Conservation (phyloP, 257 asterid species). For the Lithospermum erythrorhizon region DNA sequence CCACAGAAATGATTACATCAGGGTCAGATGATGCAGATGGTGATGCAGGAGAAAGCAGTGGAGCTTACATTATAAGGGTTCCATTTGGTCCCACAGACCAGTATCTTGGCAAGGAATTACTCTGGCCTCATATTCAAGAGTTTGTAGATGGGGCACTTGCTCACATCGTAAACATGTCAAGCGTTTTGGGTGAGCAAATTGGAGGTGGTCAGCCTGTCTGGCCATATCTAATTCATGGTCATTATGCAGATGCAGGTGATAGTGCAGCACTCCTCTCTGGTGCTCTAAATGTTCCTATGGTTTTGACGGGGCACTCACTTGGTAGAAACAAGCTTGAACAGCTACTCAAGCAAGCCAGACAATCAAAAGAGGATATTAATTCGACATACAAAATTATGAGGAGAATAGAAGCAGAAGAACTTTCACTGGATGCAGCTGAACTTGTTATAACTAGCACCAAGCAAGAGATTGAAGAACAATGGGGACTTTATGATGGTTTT, state of each 20-base stretch:
- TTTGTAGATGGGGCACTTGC: slow-evolving; percentile 76
- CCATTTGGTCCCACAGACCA: slow-evolving; percentile 75
- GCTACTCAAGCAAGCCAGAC: slow-evolving; percentile 71
- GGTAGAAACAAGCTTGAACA: slow-evolving; percentile 86
- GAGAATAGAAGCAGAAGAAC: slow-evolving; percentile 82
- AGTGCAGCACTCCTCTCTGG: slow-evolving; percentile 83
- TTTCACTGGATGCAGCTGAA: slow-evolving; percentile 70
- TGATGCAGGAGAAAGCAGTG: slow-evolving; percentile 64
- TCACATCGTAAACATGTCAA: slow-evolving; percentile 71
- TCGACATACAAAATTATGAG: slow-evolving; percentile 74
- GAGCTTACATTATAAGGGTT: slow-evolving; percentile 64
- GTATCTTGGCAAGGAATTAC: slow-evolving; percentile 52
- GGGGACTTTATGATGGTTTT: slow-evolving; percentile 85
- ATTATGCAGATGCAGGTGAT: slow-evolving; percentile 89
- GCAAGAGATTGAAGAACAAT: slow-evolving; percentile 84
- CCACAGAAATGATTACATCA: slow-evolving; percentile 63
- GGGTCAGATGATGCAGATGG: slow-evolving; percentile 45
- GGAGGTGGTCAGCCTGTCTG: slow-evolving; percentile 65
- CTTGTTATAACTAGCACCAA: slow-evolving; percentile 73
- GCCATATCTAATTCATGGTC: slow-evolving; percentile 82
- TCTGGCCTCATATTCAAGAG: slow-evolving; percentile 77
- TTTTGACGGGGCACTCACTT: slow-evolving; percentile 70
- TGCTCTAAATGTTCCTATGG: slow-evolving; percentile 82
- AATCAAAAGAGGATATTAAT: slow-evolving; percentile 72
- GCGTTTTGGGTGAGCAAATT: slow-evolving; percentile 64